These are phyloP conservation scores for Lipomyces starkeyi DNA, from an alignment of 805 yeast genomes.

Conservation along the genomic window DNA sequence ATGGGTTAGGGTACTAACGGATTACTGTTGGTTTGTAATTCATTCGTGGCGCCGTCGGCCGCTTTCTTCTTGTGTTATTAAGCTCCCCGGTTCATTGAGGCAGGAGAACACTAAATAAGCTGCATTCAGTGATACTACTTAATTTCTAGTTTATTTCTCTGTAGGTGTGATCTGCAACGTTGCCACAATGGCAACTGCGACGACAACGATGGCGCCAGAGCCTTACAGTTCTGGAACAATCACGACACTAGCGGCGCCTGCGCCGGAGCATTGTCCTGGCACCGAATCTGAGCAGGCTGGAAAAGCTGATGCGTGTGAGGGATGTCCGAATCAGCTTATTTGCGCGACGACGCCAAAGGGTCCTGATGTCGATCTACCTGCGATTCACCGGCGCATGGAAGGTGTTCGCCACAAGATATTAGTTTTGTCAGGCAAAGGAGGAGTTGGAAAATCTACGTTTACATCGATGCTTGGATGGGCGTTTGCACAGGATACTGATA, in stretches of 20 bases:
- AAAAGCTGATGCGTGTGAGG: slow-evolving; percentile 87
- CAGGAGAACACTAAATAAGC: neutral
- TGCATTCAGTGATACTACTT: neutral
- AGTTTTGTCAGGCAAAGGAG: slow-evolving; percentile 75
- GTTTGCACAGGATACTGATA: slow-evolving; percentile 68
- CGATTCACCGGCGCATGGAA: slow-evolving; percentile 69
- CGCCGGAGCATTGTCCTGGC: slow-evolving; percentile 98
- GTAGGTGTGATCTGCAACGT: neutral
- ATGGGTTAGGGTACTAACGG: neutral
- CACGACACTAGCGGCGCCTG: slow-evolving; percentile 62
- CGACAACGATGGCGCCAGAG: slow-evolving; percentile 12
- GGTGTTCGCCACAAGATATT: slow-evolving; percentile 76
- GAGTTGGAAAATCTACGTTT: slow-evolving; percentile 97
- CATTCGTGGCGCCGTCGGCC: neutral
- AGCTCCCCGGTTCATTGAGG: neutral
- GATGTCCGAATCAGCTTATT: slow-evolving; percentile 91
- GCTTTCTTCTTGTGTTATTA: too few species aligned
- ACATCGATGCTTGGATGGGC: slow-evolving; percentile 98
- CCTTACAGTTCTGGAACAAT: slow-evolving; percentile 13
- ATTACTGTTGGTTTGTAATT: neutral
- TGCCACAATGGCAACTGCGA: slow-evolving; percentile 29
- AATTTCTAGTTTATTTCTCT: neutral
- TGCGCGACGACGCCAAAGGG: slow-evolving; percentile 90
- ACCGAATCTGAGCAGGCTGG: slow-evolving; percentile 96
- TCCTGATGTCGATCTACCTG: slow-evolving; percentile 90